Conservation (phyloP, 2,329 filamentous ascomycete genomes). For the Aspergillus felis region DNA sequence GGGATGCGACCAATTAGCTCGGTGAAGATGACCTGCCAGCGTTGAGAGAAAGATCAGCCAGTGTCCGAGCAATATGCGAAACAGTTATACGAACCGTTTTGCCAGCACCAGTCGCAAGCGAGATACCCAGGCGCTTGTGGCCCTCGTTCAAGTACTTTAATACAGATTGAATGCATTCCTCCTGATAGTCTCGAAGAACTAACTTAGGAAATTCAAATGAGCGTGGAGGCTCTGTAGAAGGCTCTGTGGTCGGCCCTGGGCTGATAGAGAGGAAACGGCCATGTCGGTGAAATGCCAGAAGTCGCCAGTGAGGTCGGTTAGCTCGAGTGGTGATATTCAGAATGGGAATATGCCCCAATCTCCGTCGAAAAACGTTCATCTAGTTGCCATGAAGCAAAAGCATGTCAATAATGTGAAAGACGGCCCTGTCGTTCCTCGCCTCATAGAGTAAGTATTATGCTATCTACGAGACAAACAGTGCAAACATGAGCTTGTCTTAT, state of each 20-base stretch:
- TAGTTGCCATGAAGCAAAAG: constrained; percentile 10
- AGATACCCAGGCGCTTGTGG: constrained; percentile 76
- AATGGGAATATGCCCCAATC: constrained; percentile 19
- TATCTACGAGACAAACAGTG: constrained; percentile 29
- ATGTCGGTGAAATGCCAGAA: constrained; percentile 22
- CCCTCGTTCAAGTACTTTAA: constrained; percentile 65
- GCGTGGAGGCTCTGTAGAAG: constrained; percentile 5
- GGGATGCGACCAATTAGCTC: constrained; percentile 79
- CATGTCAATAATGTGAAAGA: neutral
- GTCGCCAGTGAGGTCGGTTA: constrained; percentile 10
- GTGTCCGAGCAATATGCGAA: neutral
- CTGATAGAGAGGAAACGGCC: constrained; percentile 22
- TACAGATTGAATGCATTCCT: constrained; percentile 85
- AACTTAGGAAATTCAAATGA: constrained; percentile 37
- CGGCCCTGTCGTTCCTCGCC: neutral
- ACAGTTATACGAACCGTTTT: constrained; percentile 65
- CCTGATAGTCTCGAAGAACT: constrained; percentile 76
- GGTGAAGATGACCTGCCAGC: constrained; percentile 79
- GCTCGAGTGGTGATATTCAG: constrained; percentile 12
- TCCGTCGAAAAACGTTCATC: constrained; percentile 30
- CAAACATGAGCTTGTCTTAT: constrained; percentile 33
- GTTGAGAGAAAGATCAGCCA: neutral
- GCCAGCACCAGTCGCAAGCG: constrained; percentile 80
- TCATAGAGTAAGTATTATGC: neutral
- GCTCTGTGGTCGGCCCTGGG: constrained; percentile 5